Evolutionary conservation across 352 stramenopile genomes (phyloP), one percentile per base, ranked within the genome.

Genomic region (Pythium aphanidermatum): DNA sequence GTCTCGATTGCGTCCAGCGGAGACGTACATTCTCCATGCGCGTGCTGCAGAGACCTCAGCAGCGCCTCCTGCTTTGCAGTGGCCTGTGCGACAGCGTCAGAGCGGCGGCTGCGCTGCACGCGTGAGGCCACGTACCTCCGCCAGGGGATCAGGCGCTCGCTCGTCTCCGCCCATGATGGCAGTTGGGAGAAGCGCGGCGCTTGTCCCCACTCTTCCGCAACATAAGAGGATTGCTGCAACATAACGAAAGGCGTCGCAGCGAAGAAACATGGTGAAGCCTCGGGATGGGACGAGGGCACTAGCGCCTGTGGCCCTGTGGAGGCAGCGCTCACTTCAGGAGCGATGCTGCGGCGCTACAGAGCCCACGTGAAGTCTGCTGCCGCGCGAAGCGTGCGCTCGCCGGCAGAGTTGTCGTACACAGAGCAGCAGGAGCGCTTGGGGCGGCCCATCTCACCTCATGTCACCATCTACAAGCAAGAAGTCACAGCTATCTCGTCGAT

Each of bases 391-490:
- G 33, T 12, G 10, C 7, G 7, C n/a, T 19, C 25, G 47, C 12
- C 47, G 43, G n/a, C 47, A 36, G 27, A 34, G 16, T 31, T 32
- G 21, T 38, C 51, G n/a, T 96, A 95, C 60, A 83, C 64, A 7
- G 60, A 83, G 43, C 69, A 79, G n/a, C 87, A 92, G 68, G 67
- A 77, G 26, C 62, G 70, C 34, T 83, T 84, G 16, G 83, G 77
- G 7, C 75, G 84, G 21, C 91, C 91, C 20, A 68, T 97, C 2
- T 96, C 79, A 34, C 93, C 91, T 24, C 87, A 97, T 52, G 79
- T 98, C 10, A 89, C 74, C 26, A 95, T 97, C 45, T 98, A 98
- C 63, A 63, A 72, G 17, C 96, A 96, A 46, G 83, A 91, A 9
- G 60, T 95, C 5, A 74, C 65, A n/a, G 89, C 90, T 19, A 42